Percentiles rank a stretch among this genome's conserved stretches.
phyloP scores from a whole-genome alignment of 768 basidiomycete species.

The Russula dissimulans region DNA sequence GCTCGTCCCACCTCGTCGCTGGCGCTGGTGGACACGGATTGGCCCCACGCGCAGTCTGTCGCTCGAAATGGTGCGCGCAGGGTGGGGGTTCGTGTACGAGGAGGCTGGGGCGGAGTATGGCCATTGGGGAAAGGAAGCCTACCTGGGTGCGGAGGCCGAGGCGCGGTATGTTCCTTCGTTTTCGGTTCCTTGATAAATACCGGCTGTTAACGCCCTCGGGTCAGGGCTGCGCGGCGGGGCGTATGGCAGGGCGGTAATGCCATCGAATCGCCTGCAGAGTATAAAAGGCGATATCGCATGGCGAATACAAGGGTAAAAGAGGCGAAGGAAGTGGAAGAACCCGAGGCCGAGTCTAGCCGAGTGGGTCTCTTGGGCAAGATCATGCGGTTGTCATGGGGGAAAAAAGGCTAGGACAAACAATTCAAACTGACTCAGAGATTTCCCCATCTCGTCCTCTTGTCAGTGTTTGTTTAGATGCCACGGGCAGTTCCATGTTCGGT shows the following conservation, averaged over 20 bases:
- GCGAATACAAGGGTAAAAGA: background rate
- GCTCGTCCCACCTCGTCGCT: slow-evolving; percentile 43
- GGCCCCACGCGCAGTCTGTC: slow-evolving; percentile 32
- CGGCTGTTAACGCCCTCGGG: background rate
- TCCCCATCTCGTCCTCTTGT: no score
- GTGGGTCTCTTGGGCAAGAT: background rate
- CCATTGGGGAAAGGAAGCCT: slow-evolving; percentile 58
- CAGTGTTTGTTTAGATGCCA: no score
- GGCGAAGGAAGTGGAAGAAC: background rate
- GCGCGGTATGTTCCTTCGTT: slow-evolving; percentile 49
- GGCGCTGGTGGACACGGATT: slow-evolving; percentile 39
- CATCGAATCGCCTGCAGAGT: slow-evolving; percentile 35
- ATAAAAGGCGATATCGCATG: slow-evolving; percentile 30
- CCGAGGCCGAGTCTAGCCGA: background rate
- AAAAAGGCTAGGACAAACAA: no score
- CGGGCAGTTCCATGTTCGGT: no score
- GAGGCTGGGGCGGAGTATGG: slow-evolving; percentile 79
- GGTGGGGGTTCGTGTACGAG: slow-evolving; percentile 68
- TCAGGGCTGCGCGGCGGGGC: slow-evolving; percentile 26
- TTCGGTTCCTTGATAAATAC: background rate
- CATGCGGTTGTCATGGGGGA: background rate
- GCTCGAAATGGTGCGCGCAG: slow-evolving; percentile 70
- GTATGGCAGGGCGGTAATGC: slow-evolving; percentile 31
- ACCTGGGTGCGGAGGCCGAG: slow-evolving; percentile 49
- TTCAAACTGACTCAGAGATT: no score